Conservation (phyloP, 257 asterid species). For the Lavandula angustifolia region DNA sequence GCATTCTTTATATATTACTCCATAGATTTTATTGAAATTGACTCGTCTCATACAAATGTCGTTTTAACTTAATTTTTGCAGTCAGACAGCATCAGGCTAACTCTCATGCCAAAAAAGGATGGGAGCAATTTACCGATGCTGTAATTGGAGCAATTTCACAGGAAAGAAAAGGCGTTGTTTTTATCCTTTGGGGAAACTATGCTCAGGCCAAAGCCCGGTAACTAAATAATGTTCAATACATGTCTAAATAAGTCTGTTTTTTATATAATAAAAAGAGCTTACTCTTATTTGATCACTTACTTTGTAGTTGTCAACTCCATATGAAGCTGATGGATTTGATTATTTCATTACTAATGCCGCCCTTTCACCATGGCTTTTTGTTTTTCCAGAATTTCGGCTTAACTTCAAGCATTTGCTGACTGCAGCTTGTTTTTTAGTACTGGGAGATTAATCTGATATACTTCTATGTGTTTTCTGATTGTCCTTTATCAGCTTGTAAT, state of each 20-base stretch:
- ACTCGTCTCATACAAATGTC: constrained; percentile 15
- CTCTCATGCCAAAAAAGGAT: constrained; percentile 93
- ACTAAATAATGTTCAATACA: constrained; percentile 18
- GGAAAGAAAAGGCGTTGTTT: constrained; percentile 80
- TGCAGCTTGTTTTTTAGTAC: neutral
- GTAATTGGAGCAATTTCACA: constrained; percentile 77
- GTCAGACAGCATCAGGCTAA: constrained; percentile 90
- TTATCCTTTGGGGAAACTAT: constrained; percentile 98
- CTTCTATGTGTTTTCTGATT: neutral
- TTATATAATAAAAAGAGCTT: neutral
- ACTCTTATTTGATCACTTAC: constrained; percentile 1
- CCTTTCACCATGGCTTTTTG: neutral
- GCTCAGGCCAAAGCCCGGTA: constrained; percentile 93
- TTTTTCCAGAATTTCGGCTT: neutral
- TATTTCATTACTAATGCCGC: neutral
- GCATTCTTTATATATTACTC: neutral
- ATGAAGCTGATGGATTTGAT: neutral
- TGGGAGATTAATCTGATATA: constrained; percentile 2
- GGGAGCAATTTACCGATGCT: constrained; percentile 99
- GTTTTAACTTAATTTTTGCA: constrained; percentile 38
- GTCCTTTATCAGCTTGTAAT: too few relatives aligned
- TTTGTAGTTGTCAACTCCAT: neutral
- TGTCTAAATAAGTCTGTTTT: neutral
- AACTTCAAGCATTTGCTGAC: neutral
- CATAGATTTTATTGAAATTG: constrained; percentile 3